Base-by-base conservation (phyloP, 2,329 filamentous ascomycete species). In the Arthrinium puccinioides region DNA sequence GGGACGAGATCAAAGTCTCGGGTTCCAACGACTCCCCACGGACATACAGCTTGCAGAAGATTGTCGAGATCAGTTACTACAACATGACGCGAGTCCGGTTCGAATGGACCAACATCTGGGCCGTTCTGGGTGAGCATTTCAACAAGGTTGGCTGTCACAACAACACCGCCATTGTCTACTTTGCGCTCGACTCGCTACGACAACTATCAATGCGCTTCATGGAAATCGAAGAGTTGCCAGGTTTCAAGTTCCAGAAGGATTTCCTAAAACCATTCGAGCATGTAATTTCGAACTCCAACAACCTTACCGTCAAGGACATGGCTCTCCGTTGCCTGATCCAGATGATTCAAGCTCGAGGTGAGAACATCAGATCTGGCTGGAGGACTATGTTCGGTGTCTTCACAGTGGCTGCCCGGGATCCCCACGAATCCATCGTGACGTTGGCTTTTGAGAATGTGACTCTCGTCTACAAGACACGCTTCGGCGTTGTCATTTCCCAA, bases 231-330 rank as follows among this genome's bases (percentile, higher is more conserved):
- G 92, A 99, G 60, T 64, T 99, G 49, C 87, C 92, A 1, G 92
- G 94, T 53, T 99, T 99, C 76, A 97, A 97, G 61, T 99, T 99
- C 56, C 92, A 99, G 53, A 99, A 99, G 59, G 90, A 99, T 57
- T 98, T 99, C 59, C 66, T 98, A 37, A 97, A 96, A 62, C 92
- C 94, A 0, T 99, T 98, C 51, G 90, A 98, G 64, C 87, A 97
- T 59, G 88, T 99, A 50, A 87, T 98, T 67, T 82, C 85, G 40
- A 97, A 98, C 58, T 92, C 88, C 28, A 87, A 73, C 45, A 87
- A 92, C 45, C 81, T 95, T 14, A 81, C 86, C 1, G 92, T 99
- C 51, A 98, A 98, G 62, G 92, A 99, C 51, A 90, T 98, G 84
- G 87, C 95, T 31, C 68, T 99, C 18, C 80, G 90, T 29, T 99